Base-by-base conservation (phyloP, 441 rosid genomes). In the Croton laevigatus region DNA sequence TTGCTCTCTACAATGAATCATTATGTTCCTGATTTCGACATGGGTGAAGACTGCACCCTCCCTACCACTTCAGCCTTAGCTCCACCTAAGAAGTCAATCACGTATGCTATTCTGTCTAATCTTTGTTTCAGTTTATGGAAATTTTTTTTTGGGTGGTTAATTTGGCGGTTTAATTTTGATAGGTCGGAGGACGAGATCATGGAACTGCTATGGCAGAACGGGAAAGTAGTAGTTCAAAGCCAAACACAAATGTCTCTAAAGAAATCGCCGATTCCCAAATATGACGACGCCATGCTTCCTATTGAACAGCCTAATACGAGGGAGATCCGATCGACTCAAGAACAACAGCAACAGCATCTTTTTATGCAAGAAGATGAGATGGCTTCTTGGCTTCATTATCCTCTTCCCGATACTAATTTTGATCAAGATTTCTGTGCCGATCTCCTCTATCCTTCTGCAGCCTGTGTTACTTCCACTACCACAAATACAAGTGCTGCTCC, bases 131-230 rank as follows among this genome's bases (percentile, higher is more conserved):
- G 8, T 34, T 5, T 20, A 11, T 8, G 3, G 16, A 10, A 55
- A 23, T 54, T 32, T 2, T 49, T 6, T 53, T 3, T 12, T 36
- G 59, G 23, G 32, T 23, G 32, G 51, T 49, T 16, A 32, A n/a
- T 27, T 9, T 17, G 59, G 45, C 14, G 32, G 37, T 7, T 60
- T 74, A 46, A 34, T 27, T 8, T 12, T 27, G 44, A 60, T 71
- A 88, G 97, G 79, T 78, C 74, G 13, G 93, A 82, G 57, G 92
- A 89, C 53, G 91, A 82, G 60, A 79, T 91, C 68, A 86, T 86
- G 98, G 98, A 94, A 86, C 84, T 94, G 36, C 75, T 91, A 48
- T 94, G 98, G 98, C 88, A 88, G 11, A 88, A 94, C 79, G 97
- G 98, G 17, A 97, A 81, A 53, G 92, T 91, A 0, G 88, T 91